phyloP scores from a whole-genome alignment of 345 rosid species.

The Eutrema japonicum region DNA sequence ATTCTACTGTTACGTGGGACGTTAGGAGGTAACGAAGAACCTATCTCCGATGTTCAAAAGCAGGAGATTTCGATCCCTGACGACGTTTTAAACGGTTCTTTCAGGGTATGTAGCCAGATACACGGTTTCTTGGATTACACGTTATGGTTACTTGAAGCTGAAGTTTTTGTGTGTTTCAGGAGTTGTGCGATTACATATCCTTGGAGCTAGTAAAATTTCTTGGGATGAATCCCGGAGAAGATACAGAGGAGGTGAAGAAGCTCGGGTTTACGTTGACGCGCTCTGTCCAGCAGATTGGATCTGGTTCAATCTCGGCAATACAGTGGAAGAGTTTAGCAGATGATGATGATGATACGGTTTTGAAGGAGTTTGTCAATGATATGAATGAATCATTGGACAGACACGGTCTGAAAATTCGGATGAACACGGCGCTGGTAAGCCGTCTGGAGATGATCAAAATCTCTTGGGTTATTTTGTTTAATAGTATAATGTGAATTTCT shows the following conservation, averaged over 20 bases:
- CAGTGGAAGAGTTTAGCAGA: conserved; percentile 52
- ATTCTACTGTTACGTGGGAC: conserved; percentile 53
- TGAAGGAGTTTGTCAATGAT: conserved; percentile 41
- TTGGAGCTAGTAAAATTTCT: conserved; percentile 54
- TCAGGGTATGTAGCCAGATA: conserved; percentile 43
- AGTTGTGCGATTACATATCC: conserved; percentile 54
- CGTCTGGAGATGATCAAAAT: background rate
- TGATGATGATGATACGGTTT: conserved; percentile 45
- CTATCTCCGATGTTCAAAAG: conserved; percentile 53
- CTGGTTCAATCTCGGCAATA: conserved; percentile 47
- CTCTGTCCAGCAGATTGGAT: conserved; percentile 44
- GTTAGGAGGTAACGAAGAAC: conserved; percentile 57
- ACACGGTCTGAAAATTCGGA: conserved; percentile 50
- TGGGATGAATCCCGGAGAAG: conserved; percentile 42
- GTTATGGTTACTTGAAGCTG: conserved; percentile 4
- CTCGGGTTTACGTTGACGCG: conserved; percentile 58
- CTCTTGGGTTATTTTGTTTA: too few species aligned
- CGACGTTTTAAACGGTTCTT: conserved; percentile 42
- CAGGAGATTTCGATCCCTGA: conserved; percentile 57
- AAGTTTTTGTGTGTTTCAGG: conserved; percentile 37
- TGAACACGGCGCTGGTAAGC: conserved; percentile 39
- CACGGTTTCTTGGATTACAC: background rate
- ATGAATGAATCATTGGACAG: conserved; percentile 55
- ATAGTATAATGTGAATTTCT: too few species aligned
- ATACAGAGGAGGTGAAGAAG: conserved; percentile 35